A percentile compares a stretch with the other conserved stretches of the same genome.
Evolutionary conservation across 1,284 basidiomycete species (phyloP).

Genomic region (Ustilago shanxiensis): DNA sequence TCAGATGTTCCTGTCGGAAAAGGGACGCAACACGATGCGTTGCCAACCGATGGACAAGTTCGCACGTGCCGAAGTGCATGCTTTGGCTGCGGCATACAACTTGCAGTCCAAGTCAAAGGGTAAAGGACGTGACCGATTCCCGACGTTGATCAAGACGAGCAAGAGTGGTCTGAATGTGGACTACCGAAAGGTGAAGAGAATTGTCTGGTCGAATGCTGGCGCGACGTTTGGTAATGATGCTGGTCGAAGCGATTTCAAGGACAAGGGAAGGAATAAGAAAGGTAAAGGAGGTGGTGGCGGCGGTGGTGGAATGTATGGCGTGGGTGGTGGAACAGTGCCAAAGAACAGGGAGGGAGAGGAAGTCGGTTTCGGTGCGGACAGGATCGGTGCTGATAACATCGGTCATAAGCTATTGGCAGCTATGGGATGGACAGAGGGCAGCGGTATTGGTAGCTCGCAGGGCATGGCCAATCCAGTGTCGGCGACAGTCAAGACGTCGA

Average conservation of each 20-base stretch:
- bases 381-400: conserved; percentile 67
- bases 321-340: conserved; percentile 49
- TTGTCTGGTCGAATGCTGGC: conserved; percentile 48
- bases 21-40: conserved; percentile 57
- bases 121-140: conserved; percentile 58
- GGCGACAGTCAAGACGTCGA: conserved; percentile 65
- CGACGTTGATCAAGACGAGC: conserved; percentile 66
- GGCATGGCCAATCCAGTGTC: conserved; percentile 65
- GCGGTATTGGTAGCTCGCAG: conserved; percentile 60
- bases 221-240: conserved; percentile 55
- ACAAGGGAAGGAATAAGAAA: conserved; percentile 31
- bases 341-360: conserved; percentile 64
- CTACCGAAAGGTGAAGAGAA: conserved; percentile 47
- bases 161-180: conserved; percentile 51
- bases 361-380: conserved; percentile 66
- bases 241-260: conserved; percentile 38
- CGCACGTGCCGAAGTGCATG: conserved; percentile 66
- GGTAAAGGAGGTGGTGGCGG: conserved; percentile 23
- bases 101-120: conserved; percentile 62
- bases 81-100: conserved; percentile 63
- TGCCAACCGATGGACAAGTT: conserved; percentile 68
- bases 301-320: conserved; percentile 29
- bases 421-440: conserved; percentile 68
- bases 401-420: conserved; percentile 65
- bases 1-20: conserved; percentile 54